phyloP scores from a whole-genome alignment of 805 yeast genomes.

The Candida krabiensis region DNA sequence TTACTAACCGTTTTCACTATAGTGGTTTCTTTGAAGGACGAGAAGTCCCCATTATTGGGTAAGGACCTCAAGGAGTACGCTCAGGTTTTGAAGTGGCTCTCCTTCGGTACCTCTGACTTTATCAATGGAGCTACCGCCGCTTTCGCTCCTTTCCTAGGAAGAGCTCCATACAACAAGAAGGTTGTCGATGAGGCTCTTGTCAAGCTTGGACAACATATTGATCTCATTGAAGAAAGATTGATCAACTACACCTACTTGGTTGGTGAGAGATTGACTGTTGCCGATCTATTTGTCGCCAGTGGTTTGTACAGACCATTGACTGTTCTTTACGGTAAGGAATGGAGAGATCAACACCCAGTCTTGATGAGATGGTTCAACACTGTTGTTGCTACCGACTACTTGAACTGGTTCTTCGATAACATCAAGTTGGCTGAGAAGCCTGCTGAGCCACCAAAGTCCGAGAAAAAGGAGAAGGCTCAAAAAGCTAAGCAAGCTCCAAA shows the following conservation, averaged over 20 bases:
- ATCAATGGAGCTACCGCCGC: constrained; percentile 46
- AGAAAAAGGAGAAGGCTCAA: constrained; percentile 67
- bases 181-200: constrained; percentile 33
- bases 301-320: constrained; percentile 48
- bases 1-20: constrained; percentile 23
- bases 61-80: constrained; percentile 63
- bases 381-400: constrained; percentile 45
- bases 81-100: constrained; percentile 71
- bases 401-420: constrained; percentile 50
- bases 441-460: constrained; percentile 63
- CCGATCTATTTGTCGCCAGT: constrained; percentile 45
- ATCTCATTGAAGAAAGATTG: constrained; percentile 56
- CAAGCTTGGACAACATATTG: constrained; percentile 38
- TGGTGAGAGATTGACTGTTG: constrained; percentile 46
- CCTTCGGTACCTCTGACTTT: constrained; percentile 71
- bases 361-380: constrained; percentile 53
- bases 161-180: constrained; percentile 76
- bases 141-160: constrained; percentile 64
- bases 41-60: constrained; percentile 52
- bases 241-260: constrained; percentile 45
- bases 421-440: constrained; percentile 65
- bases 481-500: constrained; percentile 37
- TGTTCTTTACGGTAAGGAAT: constrained; percentile 45
- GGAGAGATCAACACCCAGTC: constrained; percentile 51
- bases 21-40: constrained; percentile 50